Evolutionary conservation across 1,284 basidiomycete species (phyloP).

Genomic region (Trichosporon asahii): DNA sequence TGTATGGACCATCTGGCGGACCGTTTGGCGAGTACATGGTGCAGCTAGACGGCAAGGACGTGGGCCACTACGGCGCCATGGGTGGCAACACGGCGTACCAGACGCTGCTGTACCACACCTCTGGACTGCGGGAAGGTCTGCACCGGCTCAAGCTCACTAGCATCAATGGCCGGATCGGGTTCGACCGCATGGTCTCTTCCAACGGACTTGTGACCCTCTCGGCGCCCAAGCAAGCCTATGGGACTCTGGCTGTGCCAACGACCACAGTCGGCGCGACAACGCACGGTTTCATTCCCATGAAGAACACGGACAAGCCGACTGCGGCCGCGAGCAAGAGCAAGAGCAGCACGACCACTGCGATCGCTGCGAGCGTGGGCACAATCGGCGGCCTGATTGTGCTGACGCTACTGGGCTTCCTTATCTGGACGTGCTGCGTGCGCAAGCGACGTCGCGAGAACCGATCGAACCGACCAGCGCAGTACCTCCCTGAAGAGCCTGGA

Average conservation of each 20-base stretch:
- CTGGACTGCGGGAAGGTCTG: constrained; percentile 24
- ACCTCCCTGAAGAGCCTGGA: constrained; percentile 12
- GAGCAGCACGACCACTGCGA: background rate
- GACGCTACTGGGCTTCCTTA: constrained; percentile 13
- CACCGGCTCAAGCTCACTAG: constrained; percentile 35
- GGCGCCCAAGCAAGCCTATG: background rate
- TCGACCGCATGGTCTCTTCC: constrained; percentile 34
- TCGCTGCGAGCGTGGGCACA: constrained; percentile 18
- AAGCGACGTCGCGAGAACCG: background rate
- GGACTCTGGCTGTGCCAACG: background rate
- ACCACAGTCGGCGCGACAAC: background rate
- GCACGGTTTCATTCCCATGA: background rate
- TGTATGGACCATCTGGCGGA: constrained; percentile 33
- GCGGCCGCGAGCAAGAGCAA: background rate
- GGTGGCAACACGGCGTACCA: constrained; percentile 33
- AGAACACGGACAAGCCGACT: background rate
- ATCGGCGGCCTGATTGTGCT: constrained; percentile 15
- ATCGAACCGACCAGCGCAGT: constrained; percentile 15
- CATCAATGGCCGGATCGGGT: constrained; percentile 29
- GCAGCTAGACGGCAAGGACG: constrained; percentile 29
- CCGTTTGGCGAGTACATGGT: constrained; percentile 35
- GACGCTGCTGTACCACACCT: constrained; percentile 33
- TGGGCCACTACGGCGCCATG: constrained; percentile 30
- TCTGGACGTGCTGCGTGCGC: constrained; percentile 16
- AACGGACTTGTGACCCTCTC: constrained; percentile 14